Conservation (phyloP, 75 land plant genomes). For the Picea sitchensis region DNA sequence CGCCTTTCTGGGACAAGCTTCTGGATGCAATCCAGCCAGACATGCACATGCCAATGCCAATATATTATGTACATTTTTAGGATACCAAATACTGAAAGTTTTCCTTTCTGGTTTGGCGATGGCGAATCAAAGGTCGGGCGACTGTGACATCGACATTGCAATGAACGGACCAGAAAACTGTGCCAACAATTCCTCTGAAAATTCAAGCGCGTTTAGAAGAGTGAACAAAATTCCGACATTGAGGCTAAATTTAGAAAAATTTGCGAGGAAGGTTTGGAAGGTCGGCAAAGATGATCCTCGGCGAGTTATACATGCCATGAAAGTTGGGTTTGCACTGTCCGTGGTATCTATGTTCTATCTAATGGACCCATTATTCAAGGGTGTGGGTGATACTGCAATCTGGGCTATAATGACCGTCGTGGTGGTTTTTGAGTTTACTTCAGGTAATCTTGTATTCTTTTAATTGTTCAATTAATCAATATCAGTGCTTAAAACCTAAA, state of each 20-base stretch:
- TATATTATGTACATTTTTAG: no score
- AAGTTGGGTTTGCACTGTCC: conserved; percentile 48
- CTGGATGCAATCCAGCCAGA: no score
- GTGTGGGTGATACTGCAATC: conserved; percentile 54
- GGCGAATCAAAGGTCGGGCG: no score
- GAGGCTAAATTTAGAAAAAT: not conserved
- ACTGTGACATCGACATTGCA: not conserved
- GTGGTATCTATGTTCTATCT: conserved; percentile 50
- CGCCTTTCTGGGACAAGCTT: no score
- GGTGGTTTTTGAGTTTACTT: conserved; percentile 56
- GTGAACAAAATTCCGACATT: not conserved
- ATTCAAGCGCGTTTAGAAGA: not conserved
- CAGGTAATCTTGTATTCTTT: conserved; percentile 22
- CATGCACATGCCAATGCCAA: no score
- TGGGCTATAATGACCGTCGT: conserved; percentile 79
- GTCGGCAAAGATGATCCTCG: conserved; percentile 16
- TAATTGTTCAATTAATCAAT: no score
- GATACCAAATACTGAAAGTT: no score
- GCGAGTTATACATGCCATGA: conserved; percentile 39
- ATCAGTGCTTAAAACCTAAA: no score
- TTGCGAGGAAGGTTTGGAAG: not conserved
- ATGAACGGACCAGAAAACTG: not conserved
- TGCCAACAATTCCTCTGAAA: not conserved
- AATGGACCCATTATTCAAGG: conserved; percentile 31
- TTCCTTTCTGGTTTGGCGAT: no score